Conservation (phyloP, 768 basidiomycete genomes). For the Phlebiopsis flavidoalba region DNA sequence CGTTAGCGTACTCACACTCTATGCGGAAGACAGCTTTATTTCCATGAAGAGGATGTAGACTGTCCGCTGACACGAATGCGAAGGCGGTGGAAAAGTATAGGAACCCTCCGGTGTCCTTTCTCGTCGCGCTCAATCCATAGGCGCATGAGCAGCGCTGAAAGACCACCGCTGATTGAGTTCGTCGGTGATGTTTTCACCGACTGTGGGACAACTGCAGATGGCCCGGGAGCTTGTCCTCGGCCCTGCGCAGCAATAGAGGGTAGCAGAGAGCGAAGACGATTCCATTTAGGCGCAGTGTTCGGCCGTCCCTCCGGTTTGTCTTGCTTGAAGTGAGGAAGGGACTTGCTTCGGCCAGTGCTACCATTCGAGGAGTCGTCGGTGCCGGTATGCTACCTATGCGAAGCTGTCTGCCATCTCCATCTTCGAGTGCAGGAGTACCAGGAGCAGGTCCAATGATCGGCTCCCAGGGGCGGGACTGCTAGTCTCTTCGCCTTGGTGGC, state of each 20-base stretch:
- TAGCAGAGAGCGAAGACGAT: conserved; percentile 58
- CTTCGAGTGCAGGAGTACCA: background rate
- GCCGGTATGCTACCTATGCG: background rate
- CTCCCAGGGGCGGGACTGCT: background rate
- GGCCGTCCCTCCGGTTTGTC: background rate
- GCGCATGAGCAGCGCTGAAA: conserved; percentile 72
- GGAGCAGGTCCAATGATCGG: background rate
- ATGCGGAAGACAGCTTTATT: conserved; percentile 82
- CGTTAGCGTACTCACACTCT: conserved; percentile 96
- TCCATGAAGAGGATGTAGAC: conserved; percentile 72
- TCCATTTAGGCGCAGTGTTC: conserved; percentile 46
- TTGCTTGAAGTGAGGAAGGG: conserved; percentile 11
- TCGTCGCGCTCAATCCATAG: conserved; percentile 89
- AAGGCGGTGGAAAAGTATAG: conserved; percentile 71
- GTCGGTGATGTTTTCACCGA: conserved; percentile 78
- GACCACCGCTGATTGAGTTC: conserved; percentile 66
- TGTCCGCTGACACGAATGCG: conserved; percentile 84
- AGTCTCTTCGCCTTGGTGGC: background rate
- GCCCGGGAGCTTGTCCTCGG: conserved; percentile 31
- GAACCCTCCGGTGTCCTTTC: conserved; percentile 75
- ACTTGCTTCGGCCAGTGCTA: conserved; percentile 1
- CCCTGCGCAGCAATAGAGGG: conserved; percentile 43
- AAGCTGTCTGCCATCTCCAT: background rate
- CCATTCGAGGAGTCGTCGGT: background rate
- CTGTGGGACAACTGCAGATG: conserved; percentile 45